These are phyloP conservation scores for Diplocarpon rosae DNA, from an alignment of 2,329 filamentous ascomycete species.

Conservation along the genomic window DNA sequence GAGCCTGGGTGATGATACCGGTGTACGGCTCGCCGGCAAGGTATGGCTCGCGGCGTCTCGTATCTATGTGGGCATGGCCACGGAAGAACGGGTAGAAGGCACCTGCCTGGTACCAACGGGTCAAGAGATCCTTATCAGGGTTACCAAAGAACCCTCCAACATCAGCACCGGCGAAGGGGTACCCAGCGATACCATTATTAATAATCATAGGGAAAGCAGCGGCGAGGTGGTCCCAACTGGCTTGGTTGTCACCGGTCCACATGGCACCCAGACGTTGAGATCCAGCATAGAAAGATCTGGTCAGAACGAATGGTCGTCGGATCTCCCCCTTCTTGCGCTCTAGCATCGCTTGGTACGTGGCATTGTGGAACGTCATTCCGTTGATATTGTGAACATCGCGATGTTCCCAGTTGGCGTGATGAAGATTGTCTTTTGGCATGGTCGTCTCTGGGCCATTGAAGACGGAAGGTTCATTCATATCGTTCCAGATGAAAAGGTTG, in stretches of 20 bases:
- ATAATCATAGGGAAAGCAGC: constrained; percentile 87
- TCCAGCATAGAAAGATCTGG: constrained; percentile 83
- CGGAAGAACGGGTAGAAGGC: constrained; percentile 98
- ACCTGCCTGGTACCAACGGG: constrained; percentile 92
- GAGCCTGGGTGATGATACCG: constrained; percentile 73
- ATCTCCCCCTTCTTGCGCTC: constrained; percentile 78
- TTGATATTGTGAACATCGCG: constrained; percentile 94
- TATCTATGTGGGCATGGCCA: constrained; percentile 92
- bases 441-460: constrained; percentile 98
- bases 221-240: constrained; percentile 83
- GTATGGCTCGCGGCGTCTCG: constrained; percentile 88
- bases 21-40: constrained; percentile 75
- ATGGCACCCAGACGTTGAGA: constrained; percentile 85
- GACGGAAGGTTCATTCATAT: constrained; percentile 98
- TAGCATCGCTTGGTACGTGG: constrained; percentile 75
- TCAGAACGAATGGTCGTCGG: constrained; percentile 82
- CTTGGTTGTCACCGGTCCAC: constrained; percentile 99
- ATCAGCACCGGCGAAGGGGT: constrained; percentile 88
- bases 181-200: constrained; percentile 84
- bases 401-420: constrained; percentile 88
- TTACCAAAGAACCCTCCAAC: constrained; percentile 98
- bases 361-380: constrained; percentile 90
- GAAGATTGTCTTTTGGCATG: constrained; percentile 97
- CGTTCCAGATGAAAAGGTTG: constrained; percentile 96
- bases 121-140: constrained; percentile 80